phyloP scores from a whole-genome alignment of 768 basidiomycete species.

The Termitomyces sp. region DNA sequence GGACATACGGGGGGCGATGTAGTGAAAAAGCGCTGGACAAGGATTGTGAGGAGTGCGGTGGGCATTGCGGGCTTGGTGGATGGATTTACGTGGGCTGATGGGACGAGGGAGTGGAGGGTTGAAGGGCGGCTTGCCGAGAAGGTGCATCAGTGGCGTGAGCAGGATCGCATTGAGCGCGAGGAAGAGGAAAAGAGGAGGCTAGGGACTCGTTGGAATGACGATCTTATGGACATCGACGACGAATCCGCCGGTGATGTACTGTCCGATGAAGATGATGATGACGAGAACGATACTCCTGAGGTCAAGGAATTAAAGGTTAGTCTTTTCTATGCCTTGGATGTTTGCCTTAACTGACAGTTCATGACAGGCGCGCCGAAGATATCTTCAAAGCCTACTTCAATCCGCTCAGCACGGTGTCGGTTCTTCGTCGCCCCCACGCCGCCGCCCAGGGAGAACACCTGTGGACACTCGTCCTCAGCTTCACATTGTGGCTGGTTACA shows the following conservation, averaged over 20 bases:
- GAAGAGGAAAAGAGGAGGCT: slow-evolving; percentile 65
- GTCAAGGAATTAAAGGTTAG: slow-evolving; percentile 79
- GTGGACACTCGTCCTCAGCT: slow-evolving; percentile 37
- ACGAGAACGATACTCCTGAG: slow-evolving; percentile 67
- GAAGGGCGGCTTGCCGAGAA: slow-evolving; percentile 67
- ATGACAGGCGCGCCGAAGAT: slow-evolving; percentile 65
- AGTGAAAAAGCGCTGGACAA: slow-evolving; percentile 61
- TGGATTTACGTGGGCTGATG: slow-evolving; percentile 68
- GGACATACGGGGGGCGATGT: slow-evolving; percentile 31
- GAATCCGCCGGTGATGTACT: slow-evolving; percentile 39
- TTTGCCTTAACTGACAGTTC: slow-evolving; percentile 5
- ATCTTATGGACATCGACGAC: slow-evolving; percentile 72
- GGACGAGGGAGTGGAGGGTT: slow-evolving; percentile 58
- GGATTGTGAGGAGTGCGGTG: slow-evolving; percentile 68
- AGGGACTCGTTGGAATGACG: slow-evolving; percentile 61
- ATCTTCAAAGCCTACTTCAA: slow-evolving; percentile 67
- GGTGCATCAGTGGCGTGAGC: slow-evolving; percentile 63
- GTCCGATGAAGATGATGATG: slow-evolving; percentile 53
- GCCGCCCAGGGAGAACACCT: slow-evolving; percentile 23
- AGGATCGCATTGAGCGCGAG: slow-evolving; percentile 62
- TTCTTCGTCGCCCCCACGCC: slow-evolving; percentile 18
- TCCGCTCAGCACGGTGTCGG: slow-evolving; percentile 33
- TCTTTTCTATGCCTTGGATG: slow-evolving; percentile 1
- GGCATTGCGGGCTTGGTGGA: slow-evolving; percentile 66
- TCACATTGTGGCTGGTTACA: slow-evolving; percentile 78